A percentile compares a stretch with the other conserved stretches of the same genome.
Conservation (phyloP, 805 yeast species). For the Starmerella gropengiesseri region DNA sequence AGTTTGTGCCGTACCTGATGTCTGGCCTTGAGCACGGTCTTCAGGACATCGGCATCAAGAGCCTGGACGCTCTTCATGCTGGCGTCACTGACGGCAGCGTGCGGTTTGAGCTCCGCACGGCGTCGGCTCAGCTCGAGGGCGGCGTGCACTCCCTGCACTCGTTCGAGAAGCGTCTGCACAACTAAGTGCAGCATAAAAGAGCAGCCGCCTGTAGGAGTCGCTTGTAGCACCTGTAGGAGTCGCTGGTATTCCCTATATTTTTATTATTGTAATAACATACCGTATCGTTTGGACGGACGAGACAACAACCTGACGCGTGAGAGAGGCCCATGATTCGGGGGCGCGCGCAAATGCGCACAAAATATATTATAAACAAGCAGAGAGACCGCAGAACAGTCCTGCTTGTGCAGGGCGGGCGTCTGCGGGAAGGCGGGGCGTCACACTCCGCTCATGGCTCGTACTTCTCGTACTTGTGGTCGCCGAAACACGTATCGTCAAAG, state of each 20-base stretch:
- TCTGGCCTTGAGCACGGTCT: constrained; percentile 97
- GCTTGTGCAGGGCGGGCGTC: too few species aligned
- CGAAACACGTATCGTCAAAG: constrained; percentile 27
- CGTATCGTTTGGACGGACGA: neutral
- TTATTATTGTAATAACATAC: too few species aligned
- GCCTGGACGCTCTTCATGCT: constrained; percentile 52
- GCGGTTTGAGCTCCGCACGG: constrained; percentile 95
- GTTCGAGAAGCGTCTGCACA: constrained; percentile 93
- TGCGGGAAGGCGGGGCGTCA: too few species aligned
- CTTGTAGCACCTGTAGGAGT: too few species aligned
- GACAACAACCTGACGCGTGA: too few species aligned
- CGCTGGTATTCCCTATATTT: too few species aligned
- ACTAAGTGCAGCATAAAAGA: constrained; percentile 33
- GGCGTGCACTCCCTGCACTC: constrained; percentile 95
- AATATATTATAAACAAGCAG: too few species aligned
- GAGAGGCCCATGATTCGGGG: too few species aligned
- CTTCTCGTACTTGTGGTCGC: constrained; percentile 15
- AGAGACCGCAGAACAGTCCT: too few species aligned
- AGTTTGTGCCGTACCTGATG: constrained; percentile 87
- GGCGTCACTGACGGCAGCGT: constrained; percentile 56
- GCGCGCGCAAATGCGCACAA: too few species aligned
- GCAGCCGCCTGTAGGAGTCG: too few species aligned
- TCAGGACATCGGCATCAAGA: constrained; percentile 87
- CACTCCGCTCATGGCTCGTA: constrained; percentile 3
- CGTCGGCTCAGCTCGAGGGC: constrained; percentile 98